Base-by-base conservation (phyloP, 768 basidiomycete genomes). In the Tulasnella sp. region DNA sequence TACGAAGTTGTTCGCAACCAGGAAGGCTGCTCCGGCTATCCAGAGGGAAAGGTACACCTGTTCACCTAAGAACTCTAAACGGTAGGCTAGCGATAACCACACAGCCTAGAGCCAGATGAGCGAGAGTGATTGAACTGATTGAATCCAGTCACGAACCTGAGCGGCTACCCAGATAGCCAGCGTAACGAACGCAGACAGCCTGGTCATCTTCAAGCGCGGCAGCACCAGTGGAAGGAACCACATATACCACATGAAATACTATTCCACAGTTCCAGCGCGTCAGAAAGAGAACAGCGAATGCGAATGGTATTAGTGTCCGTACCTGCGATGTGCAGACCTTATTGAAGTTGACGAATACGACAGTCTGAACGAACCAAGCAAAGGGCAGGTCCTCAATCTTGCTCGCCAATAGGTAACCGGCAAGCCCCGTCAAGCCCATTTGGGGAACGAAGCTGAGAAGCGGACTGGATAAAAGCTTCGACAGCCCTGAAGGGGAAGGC, bases 171-270 rank as follows among this genome's bases (percentile, higher is more conserved):
- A 99, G 1, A 90, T 84, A 0, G 80, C 84, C 0, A 87, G 69
- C 69, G 87, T 87, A 6, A 82, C 77, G 17, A 86, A 2, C 0
- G 84, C 85, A 11, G 85, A 84, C 25, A 80, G 74, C 22, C 83
- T 82, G 1, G 89, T 85, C 67, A 94, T 85, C 0, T 84, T 82
- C 0, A 97, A 83, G 2, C 84, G 86, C 0, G 94, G 92, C 3
- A 95, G 86, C 31, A 97, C 85, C 2, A 95, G 86, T 0, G 97
- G 96, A 0, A 99, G 83, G 77, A 99, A 89, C 71, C 95, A 89
- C 17, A 94, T 89, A 81, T 96, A 98, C 97, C 97, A 99, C 49
- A 97, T 86, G 84, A 99, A 99, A 83, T 99, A 99, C 93, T 99
- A 83, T 45, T 17, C 11, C 36, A 36, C 14, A 37, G 77, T n/a